Evolutionary conservation across 768 basidiomycete genomes (phyloP), one percentile per base, ranked within the genome.

Genomic region (Psilocybe subaeruginosa): DNA sequence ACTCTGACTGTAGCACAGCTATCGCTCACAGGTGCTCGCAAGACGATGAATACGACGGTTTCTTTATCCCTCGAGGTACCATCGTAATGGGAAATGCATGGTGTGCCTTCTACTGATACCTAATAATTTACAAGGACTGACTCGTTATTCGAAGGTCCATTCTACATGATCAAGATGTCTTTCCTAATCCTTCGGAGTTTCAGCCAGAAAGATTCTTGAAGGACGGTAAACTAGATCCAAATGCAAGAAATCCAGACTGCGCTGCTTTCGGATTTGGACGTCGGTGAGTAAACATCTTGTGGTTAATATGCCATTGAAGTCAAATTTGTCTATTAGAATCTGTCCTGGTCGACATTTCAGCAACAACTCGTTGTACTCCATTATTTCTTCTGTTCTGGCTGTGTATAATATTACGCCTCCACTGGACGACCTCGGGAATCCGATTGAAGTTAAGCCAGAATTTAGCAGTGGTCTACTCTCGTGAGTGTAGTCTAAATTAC

Each of bases 111-210:
- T 19, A 16, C 8, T n/a, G 55, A 52, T 39, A 23, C 2, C 58
- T 31, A 7, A 31, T 17, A 11, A 7, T 41, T 6, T 48, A 23
- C 2, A 23, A 23, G 23, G 23, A 23, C 23, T 45, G 43, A 39
- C 0, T 43, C 7, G n/a, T 30, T 23, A 7, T 19, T 29, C 31
- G 50, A 41, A 68, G 66, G 66, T 62, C 62, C 9, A 68, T 68
- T 19, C 53, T 70, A 16, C 66, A 80, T 76, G 78, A 84, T 61
- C 66, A 71, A 12, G 49, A 67, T 23, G 67, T 73, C 4, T 85
- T 79, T 56, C 62, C 72, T 1, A 65, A 80, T 47, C 80, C 83
- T 3, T 51, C 65, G 16, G 66, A 67, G 14, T 76, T 70, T 48
- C 65, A 68, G 23, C 76, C 74, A 1, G 74, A 75, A 23, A 67